Percentiles rank a stretch among this genome's conserved stretches.
Conservation (phyloP, 306 rosid species). For the Morella rubra region DNA sequence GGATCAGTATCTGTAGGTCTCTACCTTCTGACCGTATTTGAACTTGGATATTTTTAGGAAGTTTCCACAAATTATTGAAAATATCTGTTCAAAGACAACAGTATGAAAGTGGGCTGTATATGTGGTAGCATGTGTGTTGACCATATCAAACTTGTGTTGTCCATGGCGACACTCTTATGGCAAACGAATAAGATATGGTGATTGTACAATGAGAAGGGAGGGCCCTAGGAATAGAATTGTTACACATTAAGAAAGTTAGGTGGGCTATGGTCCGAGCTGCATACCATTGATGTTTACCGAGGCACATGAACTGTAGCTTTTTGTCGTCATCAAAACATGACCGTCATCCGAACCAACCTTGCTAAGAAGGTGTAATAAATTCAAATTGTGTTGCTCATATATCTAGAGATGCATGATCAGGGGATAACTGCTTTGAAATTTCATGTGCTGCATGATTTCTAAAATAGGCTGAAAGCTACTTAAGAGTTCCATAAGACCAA, state of each 20-base stretch:
- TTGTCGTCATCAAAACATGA: neutral
- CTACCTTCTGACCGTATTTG: neutral
- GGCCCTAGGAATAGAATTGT: neutral
- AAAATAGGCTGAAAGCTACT: neutral
- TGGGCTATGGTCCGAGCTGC: neutral
- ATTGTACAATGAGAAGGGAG: neutral
- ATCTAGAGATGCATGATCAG: neutral
- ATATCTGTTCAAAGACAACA: neutral
- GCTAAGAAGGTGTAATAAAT: neutral
- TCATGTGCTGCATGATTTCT: neutral
- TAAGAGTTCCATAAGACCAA: neutral
- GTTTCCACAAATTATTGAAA: neutral
- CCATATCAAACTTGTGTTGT: neutral
- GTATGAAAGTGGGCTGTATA: neutral
- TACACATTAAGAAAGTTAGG: neutral
- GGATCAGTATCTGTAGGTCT: neutral
- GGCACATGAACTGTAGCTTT: neutral
- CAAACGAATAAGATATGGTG: neutral
- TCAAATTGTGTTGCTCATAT: neutral
- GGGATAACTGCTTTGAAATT: neutral
- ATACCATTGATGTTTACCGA: neutral
- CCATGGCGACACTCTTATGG: neutral
- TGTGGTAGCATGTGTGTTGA: neutral
- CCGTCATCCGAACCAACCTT: neutral
- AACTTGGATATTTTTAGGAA: neutral